A percentile compares a stretch with the other conserved stretches of the same genome.
phyloP scores from a whole-genome alignment of 163 green algal genomes.

The Smithsoniella earleae region DNA sequence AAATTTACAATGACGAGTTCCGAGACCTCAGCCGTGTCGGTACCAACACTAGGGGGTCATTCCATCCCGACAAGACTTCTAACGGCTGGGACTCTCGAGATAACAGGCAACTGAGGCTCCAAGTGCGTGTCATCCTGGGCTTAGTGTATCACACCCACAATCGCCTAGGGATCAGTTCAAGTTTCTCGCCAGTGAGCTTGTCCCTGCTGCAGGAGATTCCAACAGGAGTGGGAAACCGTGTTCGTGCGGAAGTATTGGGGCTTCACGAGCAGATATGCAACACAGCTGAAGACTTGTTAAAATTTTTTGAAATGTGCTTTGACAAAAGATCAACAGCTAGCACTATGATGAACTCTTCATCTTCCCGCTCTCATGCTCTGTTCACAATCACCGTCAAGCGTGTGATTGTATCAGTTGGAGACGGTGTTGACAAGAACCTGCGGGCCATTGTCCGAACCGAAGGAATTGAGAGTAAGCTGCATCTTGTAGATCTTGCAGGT shows the following conservation, averaged over 20 bases:
- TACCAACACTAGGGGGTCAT: no score
- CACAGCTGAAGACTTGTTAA: not conserved
- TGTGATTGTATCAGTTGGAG: constrained; percentile 48
- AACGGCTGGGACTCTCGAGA: no score
- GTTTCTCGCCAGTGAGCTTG: no score
- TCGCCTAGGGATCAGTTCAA: no score
- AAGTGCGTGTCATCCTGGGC: constrained; percentile 23
- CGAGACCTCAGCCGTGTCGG: constrained; percentile 48
- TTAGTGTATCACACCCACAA: no score
- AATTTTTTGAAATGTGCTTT: constrained; percentile 18
- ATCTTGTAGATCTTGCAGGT: constrained; percentile 58
- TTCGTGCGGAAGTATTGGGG: not conserved
- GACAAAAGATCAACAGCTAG: constrained; percentile 59
- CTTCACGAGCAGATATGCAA: not conserved
- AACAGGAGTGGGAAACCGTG: constrained; percentile 9
- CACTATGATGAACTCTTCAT: constrained; percentile 85
- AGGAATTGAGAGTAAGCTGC: constrained; percentile 46
- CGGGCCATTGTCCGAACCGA: constrained; percentile 42
- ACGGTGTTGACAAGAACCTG: constrained; percentile 46
- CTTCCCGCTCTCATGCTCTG: constrained; percentile 50
- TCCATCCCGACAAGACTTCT: no score
- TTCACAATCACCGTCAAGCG: constrained; percentile 50
- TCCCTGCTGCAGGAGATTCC: constrained; percentile 30
- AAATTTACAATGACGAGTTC: constrained; percentile 66
- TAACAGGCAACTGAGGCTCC: not conserved